phyloP scores from a whole-genome alignment of 2,329 filamentous ascomycete genomes.

The Falciphora oryzae region DNA sequence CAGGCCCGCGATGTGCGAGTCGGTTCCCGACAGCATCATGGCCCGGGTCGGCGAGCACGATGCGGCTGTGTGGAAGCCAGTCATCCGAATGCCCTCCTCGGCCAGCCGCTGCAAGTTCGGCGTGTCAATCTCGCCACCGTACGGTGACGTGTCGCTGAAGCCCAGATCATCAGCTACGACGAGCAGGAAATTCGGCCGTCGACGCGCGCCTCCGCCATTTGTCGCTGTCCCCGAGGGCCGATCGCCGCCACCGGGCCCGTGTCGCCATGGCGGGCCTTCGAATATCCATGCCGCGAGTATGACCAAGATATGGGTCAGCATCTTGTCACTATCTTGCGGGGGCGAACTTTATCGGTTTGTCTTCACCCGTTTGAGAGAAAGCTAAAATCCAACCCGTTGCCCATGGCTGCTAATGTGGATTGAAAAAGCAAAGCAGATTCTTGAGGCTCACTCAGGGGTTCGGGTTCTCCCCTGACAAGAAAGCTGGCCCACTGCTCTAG shows the following conservation, averaged over 20 bases:
- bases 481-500: too few species aligned
- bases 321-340: not conserved
- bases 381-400: too few species aligned
- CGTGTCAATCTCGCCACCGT: conserved; percentile 53
- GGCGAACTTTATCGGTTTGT: not conserved
- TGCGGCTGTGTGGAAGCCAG: conserved; percentile 53
- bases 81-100: conserved; percentile 46
- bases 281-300: not conserved
- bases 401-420: not conserved
- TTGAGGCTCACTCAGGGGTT: too few species aligned
- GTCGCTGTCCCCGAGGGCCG: not conserved
- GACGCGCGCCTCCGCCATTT: not conserved
- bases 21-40: conserved; percentile 51
- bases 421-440: not conserved
- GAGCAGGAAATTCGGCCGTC: conserved; percentile 37
- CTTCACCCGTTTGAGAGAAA: not conserved
- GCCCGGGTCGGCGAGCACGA: conserved; percentile 54
- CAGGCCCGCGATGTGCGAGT: conserved; percentile 36
- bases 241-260: not conserved
- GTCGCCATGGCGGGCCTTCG: conserved; percentile 3
- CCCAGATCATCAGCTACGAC: conserved; percentile 38
- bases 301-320: conserved; percentile 1
- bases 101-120: conserved; percentile 50
- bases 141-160: conserved; percentile 41
- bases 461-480: too few species aligned